A percentile compares a stretch with the other conserved stretches of the same genome.
Conservation (phyloP, 805 yeast genomes). For the Suhomyces canberraensis region DNA sequence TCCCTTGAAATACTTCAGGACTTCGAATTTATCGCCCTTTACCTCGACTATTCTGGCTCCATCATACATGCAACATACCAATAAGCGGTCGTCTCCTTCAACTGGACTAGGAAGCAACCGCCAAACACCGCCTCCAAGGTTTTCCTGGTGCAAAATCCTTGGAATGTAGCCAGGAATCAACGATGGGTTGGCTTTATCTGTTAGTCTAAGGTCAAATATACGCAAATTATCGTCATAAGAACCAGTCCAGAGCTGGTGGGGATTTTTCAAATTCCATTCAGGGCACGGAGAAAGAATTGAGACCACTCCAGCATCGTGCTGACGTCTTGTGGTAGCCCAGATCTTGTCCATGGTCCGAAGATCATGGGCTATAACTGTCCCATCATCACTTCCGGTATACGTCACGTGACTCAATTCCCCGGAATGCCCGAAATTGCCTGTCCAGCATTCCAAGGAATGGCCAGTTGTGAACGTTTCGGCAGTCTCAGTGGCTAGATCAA, state of each 20-base stretch:
- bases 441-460: constrained; percentile 88
- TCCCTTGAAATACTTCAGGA: constrained; percentile 47
- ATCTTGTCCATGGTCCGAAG: constrained; percentile 36
- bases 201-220: constrained; percentile 62
- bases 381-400: constrained; percentile 91
- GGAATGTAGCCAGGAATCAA: constrained; percentile 52
- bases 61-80: constrained; percentile 92
- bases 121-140: constrained; percentile 96
- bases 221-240: constrained; percentile 84
- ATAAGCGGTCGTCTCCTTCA: constrained; percentile 35
- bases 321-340: constrained; percentile 44
- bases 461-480: constrained; percentile 26
- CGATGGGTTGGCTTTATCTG: constrained; percentile 33
- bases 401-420: constrained; percentile 55
- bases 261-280: constrained; percentile 43
- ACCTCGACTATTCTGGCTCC: constrained; percentile 71
- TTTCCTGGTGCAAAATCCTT: constrained; percentile 35
- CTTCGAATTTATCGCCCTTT: constrained; percentile 20
- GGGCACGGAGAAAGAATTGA: constrained; percentile 55
- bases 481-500: constrained; percentile 25
- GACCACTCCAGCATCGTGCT: constrained; percentile 91
- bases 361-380: constrained; percentile 72
- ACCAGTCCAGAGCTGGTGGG: constrained; percentile 73
- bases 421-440: constrained; percentile 63
- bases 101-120: constrained; percentile 64